Base-by-base conservation (phyloP, 1,284 basidiomycete species). In the Lignosus rhinocerotis region DNA sequence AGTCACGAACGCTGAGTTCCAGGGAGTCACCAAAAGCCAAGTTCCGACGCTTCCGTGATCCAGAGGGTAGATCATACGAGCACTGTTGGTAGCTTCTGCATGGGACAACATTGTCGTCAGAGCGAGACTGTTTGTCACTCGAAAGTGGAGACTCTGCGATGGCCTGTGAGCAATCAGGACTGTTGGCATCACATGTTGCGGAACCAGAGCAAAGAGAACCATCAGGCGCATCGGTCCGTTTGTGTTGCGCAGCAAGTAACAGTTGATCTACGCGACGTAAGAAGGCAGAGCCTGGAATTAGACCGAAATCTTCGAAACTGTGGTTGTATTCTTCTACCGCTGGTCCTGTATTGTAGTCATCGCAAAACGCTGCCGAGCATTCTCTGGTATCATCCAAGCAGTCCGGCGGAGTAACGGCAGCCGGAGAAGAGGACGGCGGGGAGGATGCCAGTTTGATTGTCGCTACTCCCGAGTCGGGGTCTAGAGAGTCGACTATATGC, bases 351-450 rank as follows among this genome's bases (percentile, higher is more conserved):
- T 4, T 25, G 25, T 4, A 25, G 25, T 25, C 2, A 4, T 25
- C 4, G 25, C 25, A 25, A 25, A 25, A 10, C 6, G 3, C 16
- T 7, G 41, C 5, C 10, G 6, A 8, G 11, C 2, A 8, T 8
- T 25, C 21, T 30, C 11, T 21, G 54, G 2, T 25, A 25, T 48
- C 5, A n/a, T 45, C 33, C 10, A 39, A 10, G 32, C 38, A 45
- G 32, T 55, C 55, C 12, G 50, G 51, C 38, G 62, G 60, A 6
- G 63, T 67, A 9, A 30, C 2, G 10, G 44, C 39, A 16, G 43
- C 32, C 6, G 61, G 60, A 25, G 63, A 62, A 10, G 65, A 65
- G 0, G 52, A 54, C 1, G 54, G 32, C 2, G 61, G 61, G 21
- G 63, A 60, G 21, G 65, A 64, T 4, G 50, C 54, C 3, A 56